Evolutionary conservation across 148 eudicot genomes (phyloP), one percentile per base, ranked within the genome.

Genomic region (Pouteria glomerata): DNA sequence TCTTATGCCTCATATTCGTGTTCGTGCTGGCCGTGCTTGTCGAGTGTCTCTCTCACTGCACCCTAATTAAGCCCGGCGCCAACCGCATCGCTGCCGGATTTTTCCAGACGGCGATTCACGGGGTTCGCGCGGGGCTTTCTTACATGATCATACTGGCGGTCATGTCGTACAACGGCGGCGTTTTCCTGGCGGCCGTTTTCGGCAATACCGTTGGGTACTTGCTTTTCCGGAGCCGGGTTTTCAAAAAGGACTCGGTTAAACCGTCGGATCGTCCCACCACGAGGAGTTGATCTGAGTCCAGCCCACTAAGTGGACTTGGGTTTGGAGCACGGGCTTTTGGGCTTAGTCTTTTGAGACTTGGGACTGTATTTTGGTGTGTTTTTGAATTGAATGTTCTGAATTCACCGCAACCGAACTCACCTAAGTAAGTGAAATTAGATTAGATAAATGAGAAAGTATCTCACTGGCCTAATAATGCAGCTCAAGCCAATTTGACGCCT

Each of bases 101-200:
- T 19, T 4, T 74, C 1, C 62, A 66, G 44, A 80, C 86, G 0
- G 13, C 59, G 3, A 34, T 81, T 0, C 82, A 87, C 63, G 68
- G 74, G 0, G 0, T 83, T 2, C 75, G 87, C 21, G 73, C 82
- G 60, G 80, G 81, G 2, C 42, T 83, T 3, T 84, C 82, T 1
- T 85, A 83, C 51, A 44, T 88, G 42, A 75, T 83, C 24, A 85
- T 85, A 86, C 67, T 88, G 59, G 89, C 89, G 2, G 50, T 86
- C 23, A 88, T 88, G 90, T 84, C 88, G 4, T 88, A 80, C 37
- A 86, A 88, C 39, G 86, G 19, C 7, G 93, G 90, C 2, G 75
- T 88, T 33, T 82, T 88, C 39, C 33, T 88, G n/a, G 85, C 62
- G 2, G 85, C 76, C 3, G 63, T 88, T 6, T 73, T 44, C 39